A percentile compares a stretch with the other conserved stretches of the same genome.
Conservation (phyloP, 805 yeast genomes). For the Starmerella sirachaensis region DNA sequence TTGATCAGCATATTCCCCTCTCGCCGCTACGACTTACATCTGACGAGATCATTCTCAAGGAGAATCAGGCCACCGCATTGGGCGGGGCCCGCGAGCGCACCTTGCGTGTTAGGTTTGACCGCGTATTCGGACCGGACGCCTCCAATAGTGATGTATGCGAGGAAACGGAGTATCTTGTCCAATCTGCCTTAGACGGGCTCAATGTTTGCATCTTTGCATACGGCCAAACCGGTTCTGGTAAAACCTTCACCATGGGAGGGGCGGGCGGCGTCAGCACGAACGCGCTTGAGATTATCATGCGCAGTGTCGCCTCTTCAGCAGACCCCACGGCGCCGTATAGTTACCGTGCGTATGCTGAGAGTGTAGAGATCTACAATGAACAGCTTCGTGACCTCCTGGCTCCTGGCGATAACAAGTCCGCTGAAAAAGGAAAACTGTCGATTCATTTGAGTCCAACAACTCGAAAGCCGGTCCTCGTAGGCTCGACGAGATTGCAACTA, state of each 20-base stretch:
- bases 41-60: conserved; percentile 3
- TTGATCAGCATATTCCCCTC: conserved; percentile 16
- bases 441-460: conserved; percentile 54
- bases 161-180: conserved; percentile 77
- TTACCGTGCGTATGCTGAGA: conserved; percentile 47
- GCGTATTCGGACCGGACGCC: conserved; percentile 47
- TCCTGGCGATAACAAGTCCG: background rate
- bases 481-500: conserved; percentile 41
- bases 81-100: conserved; percentile 4
- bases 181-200: conserved; percentile 74
- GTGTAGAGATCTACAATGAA: conserved; percentile 84
- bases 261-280: conserved; percentile 71
- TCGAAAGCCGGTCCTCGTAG: conserved; percentile 49
- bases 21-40: conserved; percentile 1
- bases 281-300: conserved; percentile 60
- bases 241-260: conserved; percentile 79
- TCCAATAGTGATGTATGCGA: conserved; percentile 58
- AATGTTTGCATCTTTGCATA: conserved; percentile 92
- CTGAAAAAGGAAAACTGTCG: conserved; percentile 34
- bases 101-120: conserved; percentile 54
- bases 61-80: background rate
- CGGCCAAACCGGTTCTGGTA: conserved; percentile 96
- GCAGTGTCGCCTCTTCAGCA: conserved; percentile 32
- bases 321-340: conserved; percentile 33
- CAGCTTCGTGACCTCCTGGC: conserved; percentile 54